phyloP scores from a whole-genome alignment of 2,329 filamentous ascomycete genomes.

The Botrytis byssoidea region DNA sequence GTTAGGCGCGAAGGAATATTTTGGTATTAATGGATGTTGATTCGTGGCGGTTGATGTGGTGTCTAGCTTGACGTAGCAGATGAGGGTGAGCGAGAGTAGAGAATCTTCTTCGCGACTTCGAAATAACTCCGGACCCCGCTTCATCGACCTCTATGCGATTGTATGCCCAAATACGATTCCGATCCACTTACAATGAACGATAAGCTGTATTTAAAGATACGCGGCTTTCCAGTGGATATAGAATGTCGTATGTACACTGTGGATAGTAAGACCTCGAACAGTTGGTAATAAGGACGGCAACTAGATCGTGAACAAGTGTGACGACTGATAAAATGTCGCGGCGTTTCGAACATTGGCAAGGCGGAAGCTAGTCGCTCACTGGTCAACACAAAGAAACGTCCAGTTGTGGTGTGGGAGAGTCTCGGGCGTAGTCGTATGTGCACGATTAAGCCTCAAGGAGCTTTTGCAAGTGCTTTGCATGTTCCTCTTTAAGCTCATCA shows the following conservation, averaged over 20 bases:
- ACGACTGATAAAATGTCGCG: neutral
- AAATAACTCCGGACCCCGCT: neutral
- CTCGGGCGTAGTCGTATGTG: neutral
- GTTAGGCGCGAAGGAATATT: neutral
- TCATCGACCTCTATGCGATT: neutral
- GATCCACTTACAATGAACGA: neutral
- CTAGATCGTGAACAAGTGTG: neutral
- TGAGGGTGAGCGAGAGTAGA: neutral
- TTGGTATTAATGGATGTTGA: neutral
- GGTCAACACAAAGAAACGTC: neutral
- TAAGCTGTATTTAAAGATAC: neutral
- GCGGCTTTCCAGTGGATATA: neutral
- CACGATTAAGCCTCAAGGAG: neutral
- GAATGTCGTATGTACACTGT: neutral
- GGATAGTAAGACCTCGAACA: neutral
- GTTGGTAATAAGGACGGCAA: neutral
- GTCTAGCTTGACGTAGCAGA: neutral
- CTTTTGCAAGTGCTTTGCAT: neutral
- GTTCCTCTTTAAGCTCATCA: neutral
- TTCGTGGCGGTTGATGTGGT: neutral
- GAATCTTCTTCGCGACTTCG: neutral
- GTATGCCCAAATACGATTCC: neutral
- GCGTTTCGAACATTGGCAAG: neutral
- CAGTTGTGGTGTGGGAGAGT: neutral
- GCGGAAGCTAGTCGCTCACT: neutral